Conservation (phyloP, 805 yeast species). For the Pichia cephalocereana region DNA sequence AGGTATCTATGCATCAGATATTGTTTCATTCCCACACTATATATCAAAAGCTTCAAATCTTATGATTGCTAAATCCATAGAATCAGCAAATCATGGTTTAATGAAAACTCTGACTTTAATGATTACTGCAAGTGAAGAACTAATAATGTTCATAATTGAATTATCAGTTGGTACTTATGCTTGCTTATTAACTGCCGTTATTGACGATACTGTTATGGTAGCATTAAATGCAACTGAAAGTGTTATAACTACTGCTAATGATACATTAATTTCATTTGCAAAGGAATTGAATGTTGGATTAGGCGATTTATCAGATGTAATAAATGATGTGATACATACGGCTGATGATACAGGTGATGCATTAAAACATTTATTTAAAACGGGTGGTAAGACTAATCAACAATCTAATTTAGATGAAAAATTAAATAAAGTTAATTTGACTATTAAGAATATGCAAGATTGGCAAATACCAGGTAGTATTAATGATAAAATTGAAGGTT, state of each 20-base stretch:
- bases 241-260: constrained; percentile 52
- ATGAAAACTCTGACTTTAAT: constrained; percentile 34
- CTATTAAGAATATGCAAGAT: constrained; percentile 45
- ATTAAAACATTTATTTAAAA: constrained; percentile 46
- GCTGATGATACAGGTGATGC: constrained; percentile 30
- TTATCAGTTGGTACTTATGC: constrained; percentile 78
- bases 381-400: constrained; percentile 29
- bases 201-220: constrained; percentile 61
- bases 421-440: constrained; percentile 44
- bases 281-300: constrained; percentile 60
- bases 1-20: constrained; percentile 28
- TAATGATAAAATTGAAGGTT: constrained; percentile 41
- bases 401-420: constrained; percentile 24
- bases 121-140: constrained; percentile 47
- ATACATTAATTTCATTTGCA: constrained; percentile 44
- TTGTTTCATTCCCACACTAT: constrained; percentile 46
- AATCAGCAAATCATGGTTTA: constrained; percentile 39
- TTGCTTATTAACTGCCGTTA: constrained; percentile 67
- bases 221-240: constrained; percentile 68
- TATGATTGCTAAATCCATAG: constrained; percentile 38
- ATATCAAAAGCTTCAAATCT: constrained; percentile 46
- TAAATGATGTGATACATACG: constrained; percentile 47
- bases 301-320: constrained; percentile 43
- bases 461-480: constrained; percentile 60
- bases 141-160: constrained; percentile 59